Evolutionary conservation across 805 yeast genomes (phyloP), one percentile per base, ranked within the genome.

Genomic region (Debaryomyces hansenii): DNA sequence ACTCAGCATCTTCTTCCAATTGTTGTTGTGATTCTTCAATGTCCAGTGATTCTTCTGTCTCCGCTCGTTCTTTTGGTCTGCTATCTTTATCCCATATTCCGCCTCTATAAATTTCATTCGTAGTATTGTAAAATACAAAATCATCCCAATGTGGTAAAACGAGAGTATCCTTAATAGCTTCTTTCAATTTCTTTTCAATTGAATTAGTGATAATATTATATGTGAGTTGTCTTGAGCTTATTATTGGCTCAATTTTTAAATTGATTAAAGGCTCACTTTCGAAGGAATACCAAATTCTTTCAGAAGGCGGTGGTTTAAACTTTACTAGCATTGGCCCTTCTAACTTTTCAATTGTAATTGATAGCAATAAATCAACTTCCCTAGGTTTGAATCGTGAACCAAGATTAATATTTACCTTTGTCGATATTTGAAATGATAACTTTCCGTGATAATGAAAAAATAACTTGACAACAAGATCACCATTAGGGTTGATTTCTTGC

Each of bases 101-200:
- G 42, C 97, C 99, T 52, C 97, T 78, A 63, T 83, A 94, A 11
- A 89, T 65, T 52, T 89, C 96, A 34, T 67, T 75, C 2, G 67
- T 64, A 0, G 97, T 83, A 45, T 80, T 72, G 58, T 75, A 86
- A 59, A 88, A 86, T 0, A 83, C 80, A 35, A 90, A 64, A 61
- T 92, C 98, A 63, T 92, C 98, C 90, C 90, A 86, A 57, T 75
- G 83, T 2, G 99, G 99, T 28, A 80, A 64, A 0, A 94, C 98
- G 40, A 94, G 66, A 6, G 94, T 79, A 29, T 88, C 94, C 50
- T 77, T 81, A 34, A 92, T 74, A 1, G 90, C 87, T 41, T 89
- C 96, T 47, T 84, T 81, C 51, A 92, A 80, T 54, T 84, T 83
- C 60, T 82, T 84, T 50, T 84, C 89, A 52, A 92, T 87, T 18